These are phyloP conservation scores for Aspergillus hiratsukae DNA, from an alignment of 2,329 filamentous ascomycete genomes.

Conservation along the genomic window DNA sequence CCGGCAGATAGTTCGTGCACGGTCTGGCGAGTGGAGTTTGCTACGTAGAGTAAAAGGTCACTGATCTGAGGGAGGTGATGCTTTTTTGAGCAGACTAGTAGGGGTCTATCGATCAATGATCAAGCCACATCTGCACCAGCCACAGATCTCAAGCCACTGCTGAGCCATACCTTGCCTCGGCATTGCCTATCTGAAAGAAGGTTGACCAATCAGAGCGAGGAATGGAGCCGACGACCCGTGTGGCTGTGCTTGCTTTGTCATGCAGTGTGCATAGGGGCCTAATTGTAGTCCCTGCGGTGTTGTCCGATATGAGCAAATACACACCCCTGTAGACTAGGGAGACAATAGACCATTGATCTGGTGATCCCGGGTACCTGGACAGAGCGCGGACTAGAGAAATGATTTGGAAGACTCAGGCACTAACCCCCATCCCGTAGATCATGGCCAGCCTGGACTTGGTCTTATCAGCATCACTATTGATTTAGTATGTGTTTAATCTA, in stretches of 20 bases:
- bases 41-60: background rate
- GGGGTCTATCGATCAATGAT: conserved; percentile 4
- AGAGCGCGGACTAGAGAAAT: conserved; percentile 5
- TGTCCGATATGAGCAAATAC: background rate
- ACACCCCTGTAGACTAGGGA: too few relatives aligned
- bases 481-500: background rate
- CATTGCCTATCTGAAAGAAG: background rate
- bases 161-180: conserved; percentile 5
- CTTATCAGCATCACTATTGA: background rate
- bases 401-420: conserved; percentile 12
- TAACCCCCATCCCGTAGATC: conserved; percentile 4
- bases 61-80: conserved; percentile 2
- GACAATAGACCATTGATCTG: background rate
- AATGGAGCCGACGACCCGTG: background rate
- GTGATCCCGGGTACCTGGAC: conserved; percentile 11
- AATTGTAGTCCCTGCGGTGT: too few relatives aligned
- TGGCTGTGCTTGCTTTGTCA: background rate
- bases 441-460: background rate
- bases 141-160: conserved; percentile 12
- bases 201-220: background rate
- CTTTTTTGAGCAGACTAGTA: conserved; percentile 6
- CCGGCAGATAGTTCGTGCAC: background rate
- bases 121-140: conserved; percentile 17
- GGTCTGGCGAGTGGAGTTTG: background rate
- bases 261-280: too few relatives aligned